Base-by-base conservation (phyloP, 495 filamentous ascomycete genomes). In the Aspergillus egyptiacus region DNA sequence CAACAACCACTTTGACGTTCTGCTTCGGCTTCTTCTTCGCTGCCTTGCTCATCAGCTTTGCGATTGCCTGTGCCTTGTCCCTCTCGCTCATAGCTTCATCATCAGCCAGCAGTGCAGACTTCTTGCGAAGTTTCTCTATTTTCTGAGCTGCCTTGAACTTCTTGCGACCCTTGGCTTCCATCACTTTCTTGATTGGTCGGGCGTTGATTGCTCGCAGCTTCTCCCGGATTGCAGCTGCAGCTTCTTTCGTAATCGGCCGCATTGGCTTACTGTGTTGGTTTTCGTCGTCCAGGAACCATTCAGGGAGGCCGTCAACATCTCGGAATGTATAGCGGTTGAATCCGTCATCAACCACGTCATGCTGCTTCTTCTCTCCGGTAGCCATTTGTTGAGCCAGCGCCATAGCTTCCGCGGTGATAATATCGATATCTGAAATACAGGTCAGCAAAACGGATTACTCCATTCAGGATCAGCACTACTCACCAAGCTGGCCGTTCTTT, bases 381-480 rank as follows among this genome's bases (percentile, higher is more conserved):
- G 89, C 93, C 48, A 99, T 80, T 59, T 87, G 79, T 47, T 97
- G 93, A 2, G 93, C 93, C n/a, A 99, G 76, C 6, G 89, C 89
- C 93, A 99, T 99, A 50, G 93, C 93, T 72, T 99, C 94, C 15
- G 91, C 93, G 7, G 93, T 99, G 57, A 97, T 93, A 58, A 99
- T 96, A 64, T 96, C 87, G 71, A 99, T 96, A 54, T 95, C 89
- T 82, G 52, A 15, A 67, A 53, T 46, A 34, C 1, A 44, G 14
- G 1, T 7, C 42, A 27, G 8, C 24, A 27, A 8, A 31, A 15
- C n/a, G n/a, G n/a, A n/a, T 24, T 11, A 34, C 41, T 42, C 14
- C 6, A 13, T 1, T 3, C 14, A 34, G 10, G 17, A 41, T 18
- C 14, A 20, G 39, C 24, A 32, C 27, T 34, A 67, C 73, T 68